Evolutionary conservation across 768 basidiomycete species (phyloP).

Genomic region (Termitomyces sp.): DNA sequence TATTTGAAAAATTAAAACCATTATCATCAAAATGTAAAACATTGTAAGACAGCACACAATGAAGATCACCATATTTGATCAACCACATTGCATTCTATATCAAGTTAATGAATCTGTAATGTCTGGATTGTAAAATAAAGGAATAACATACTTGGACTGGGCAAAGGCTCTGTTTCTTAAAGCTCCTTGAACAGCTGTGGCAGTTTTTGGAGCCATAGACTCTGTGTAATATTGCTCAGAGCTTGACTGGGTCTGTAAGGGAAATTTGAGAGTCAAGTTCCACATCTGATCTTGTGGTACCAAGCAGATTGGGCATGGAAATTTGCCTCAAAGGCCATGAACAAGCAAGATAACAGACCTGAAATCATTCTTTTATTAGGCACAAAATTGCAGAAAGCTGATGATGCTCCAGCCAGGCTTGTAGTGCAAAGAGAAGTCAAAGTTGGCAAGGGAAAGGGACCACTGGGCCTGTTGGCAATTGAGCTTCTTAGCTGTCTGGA

Average conservation of each 20-base stretch:
- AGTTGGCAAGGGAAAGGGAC: too few species aligned
- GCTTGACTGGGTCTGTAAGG: background rate
- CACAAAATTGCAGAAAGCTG: background rate
- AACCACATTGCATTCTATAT: background rate
- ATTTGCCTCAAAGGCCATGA: background rate
- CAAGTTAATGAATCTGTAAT: too few species aligned
- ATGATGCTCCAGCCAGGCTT: too few species aligned
- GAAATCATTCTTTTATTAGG: background rate
- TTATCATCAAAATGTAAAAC: background rate
- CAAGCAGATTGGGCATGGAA: background rate
- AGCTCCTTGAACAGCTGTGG: background rate
- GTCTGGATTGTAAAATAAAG: too few species aligned
- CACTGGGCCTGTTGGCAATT: too few species aligned
- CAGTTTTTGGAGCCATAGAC: background rate
- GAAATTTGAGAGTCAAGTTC: background rate
- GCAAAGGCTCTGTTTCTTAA: background rate
- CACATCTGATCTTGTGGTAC: background rate
- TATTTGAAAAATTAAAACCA: background rate
- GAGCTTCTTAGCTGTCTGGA: too few species aligned
- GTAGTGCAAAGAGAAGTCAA: too few species aligned
- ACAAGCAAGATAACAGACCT: background rate
- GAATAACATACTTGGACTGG: background rate
- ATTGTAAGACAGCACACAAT: background rate
- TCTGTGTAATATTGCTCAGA: background rate
- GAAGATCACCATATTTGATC: background rate